Base-by-base conservation (phyloP, 805 yeast genomes). In the Novakomyces olei region DNA sequence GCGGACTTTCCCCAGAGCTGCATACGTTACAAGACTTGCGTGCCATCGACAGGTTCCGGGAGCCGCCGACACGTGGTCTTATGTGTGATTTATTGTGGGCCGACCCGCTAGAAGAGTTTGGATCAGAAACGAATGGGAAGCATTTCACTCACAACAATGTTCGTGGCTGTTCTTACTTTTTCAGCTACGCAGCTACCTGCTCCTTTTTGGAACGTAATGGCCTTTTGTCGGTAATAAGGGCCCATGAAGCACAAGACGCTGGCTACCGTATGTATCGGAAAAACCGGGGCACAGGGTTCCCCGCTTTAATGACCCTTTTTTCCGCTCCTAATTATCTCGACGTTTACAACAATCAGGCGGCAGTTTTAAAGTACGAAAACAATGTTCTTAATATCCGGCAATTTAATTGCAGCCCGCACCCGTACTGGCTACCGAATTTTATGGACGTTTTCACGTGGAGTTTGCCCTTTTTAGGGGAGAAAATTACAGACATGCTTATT, bases 381-480 rank as follows among this genome's bases (percentile, higher is more conserved):
- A 74, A 81, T 43, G 88, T 81, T 15, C 75, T 85, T 88, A 88
- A 85, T 53, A 85, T 85, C 36, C 67, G 95, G 36, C 96, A 85
- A 54, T 85, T 88, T 60, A 81, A 83, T 53, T 57, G 73, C 45
- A 71, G 81, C 19, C 92, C 93, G 4, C 96, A 85, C 54, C 98
- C 98, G 1, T 85, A 88, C 55, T 81, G 92, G 80, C 61, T 88
- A 42, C 96, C 96, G 5, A 81, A 81, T 51, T 79, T 83, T 45
- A 80, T 83, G 92, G 95, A 88, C 51, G 93, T 85, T 5, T 85
- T 85, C 53, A 75, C 92, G 7, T 88, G 96, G 96, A 78, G 94
- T 2, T 59, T 85, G 36, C 98, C 96, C 5, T 85, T 88, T 58
- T 95, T 88, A 16, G 96, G 95, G 15, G 94, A 85, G 50, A 79